Percentiles rank a stretch among this genome's conserved stretches.
These are phyloP conservation scores for Circinella minor DNA, from an alignment of 371 early-diverging fungal genomes.

Conservation along the genomic window DNA sequence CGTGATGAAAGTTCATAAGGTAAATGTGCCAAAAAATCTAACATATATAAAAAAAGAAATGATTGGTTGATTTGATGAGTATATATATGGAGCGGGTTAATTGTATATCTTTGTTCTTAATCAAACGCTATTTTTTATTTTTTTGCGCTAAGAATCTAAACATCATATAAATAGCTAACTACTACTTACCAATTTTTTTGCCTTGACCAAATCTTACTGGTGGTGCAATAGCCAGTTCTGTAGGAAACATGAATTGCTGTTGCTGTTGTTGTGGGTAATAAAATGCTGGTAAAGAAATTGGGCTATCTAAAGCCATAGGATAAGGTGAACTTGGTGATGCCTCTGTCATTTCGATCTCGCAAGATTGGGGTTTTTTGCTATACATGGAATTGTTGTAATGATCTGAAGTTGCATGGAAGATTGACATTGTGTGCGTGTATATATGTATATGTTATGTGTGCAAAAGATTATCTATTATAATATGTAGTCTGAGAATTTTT, in stretches of 20 bases:
- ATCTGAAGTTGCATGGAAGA: not conserved
- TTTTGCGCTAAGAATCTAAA: not conserved
- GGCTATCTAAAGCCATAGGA: constrained; percentile 7
- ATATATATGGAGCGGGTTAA: too few species aligned
- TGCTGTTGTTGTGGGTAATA: not conserved
- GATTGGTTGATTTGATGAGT: too few species aligned
- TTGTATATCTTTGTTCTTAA: too few species aligned
- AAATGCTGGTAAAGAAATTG: not conserved
- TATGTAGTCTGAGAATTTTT: too few species aligned
- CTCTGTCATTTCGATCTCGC: constrained; percentile 11
- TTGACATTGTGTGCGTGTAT: not conserved
- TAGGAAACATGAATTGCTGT: not conserved
- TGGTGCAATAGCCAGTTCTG: not conserved
- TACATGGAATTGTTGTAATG: not conserved
- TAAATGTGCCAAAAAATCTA: constrained; percentile 22
- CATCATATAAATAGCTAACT: too few species aligned
- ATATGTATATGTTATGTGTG: too few species aligned
- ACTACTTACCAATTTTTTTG: not conserved
- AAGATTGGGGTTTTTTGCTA: not conserved
- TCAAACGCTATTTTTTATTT: not conserved
- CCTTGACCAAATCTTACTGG: constrained; percentile 4
- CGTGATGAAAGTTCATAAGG: constrained; percentile 27
- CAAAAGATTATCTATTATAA: too few species aligned
- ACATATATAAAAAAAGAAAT: not conserved
- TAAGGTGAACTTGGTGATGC: not conserved